Percentiles rank a stretch among this genome's conserved stretches.
Conservation (phyloP, 331 rosid species). For the Spiraea crenata region DNA sequence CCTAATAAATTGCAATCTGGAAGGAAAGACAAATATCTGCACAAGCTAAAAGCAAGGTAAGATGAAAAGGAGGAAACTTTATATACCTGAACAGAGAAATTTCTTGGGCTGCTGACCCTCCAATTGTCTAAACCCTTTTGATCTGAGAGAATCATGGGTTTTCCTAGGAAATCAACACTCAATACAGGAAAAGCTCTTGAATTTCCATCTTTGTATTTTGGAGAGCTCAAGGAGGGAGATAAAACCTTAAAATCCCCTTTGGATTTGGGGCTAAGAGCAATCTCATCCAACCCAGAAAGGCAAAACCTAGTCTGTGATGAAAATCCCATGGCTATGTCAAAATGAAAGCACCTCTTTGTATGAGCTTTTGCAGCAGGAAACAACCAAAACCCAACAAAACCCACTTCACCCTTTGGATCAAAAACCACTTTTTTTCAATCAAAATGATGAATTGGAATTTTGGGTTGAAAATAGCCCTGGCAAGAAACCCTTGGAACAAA, state of each 20-base stretch:
- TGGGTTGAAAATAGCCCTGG: not conserved
- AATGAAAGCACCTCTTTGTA: conserved; percentile 7
- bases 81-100: conserved; percentile 46
- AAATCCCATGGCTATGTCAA: conserved; percentile 38
- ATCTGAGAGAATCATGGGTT: conserved; percentile 30
- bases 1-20: not conserved
- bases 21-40: not conserved
- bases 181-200: conserved; percentile 32
- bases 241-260: conserved; percentile 29
- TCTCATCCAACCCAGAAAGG: conserved; percentile 41
- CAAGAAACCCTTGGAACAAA: not conserved
- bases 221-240: conserved; percentile 19
- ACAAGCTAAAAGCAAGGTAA: not conserved
- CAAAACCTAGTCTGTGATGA: conserved; percentile 39
- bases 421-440: conserved; percentile 15
- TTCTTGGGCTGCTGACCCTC: conserved; percentile 29
- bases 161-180: conserved; percentile 42
- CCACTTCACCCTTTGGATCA: conserved; percentile 17
- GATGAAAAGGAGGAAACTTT: not conserved
- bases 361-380: conserved; percentile 18
- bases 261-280: conserved; percentile 32
- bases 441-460: not conserved
- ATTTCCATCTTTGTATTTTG: conserved; percentile 26
- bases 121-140: conserved; percentile 26
- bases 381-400: not conserved